Evolutionary conservation across 2,329 filamentous ascomycete genomes (phyloP).

Genomic region (Fusarium pseudograminearum): DNA sequence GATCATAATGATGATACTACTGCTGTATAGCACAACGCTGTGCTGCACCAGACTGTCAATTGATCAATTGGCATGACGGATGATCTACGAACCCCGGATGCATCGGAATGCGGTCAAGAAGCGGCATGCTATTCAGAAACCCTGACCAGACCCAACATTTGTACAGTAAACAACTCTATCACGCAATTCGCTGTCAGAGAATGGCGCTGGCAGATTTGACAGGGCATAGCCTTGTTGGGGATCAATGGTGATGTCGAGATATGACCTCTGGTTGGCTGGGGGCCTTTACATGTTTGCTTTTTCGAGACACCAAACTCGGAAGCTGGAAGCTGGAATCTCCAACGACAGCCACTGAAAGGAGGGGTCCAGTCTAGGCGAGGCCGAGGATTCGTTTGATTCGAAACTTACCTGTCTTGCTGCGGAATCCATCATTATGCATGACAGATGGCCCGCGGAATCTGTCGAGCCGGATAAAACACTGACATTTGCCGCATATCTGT

Average conservation of each 20-base stretch:
- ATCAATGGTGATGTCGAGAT: constrained; percentile 26
- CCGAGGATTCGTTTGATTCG: constrained; percentile 19
- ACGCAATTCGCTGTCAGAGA: constrained; percentile 27
- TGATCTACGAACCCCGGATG: constrained; percentile 22
- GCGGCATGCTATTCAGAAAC: constrained; percentile 15
- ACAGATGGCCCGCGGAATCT: constrained; percentile 2
- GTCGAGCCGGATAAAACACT: constrained; percentile 7
- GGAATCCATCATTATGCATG: not conserved
- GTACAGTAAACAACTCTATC: constrained; percentile 17
- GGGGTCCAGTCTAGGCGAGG: constrained; percentile 26
- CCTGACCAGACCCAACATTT: constrained; percentile 8
- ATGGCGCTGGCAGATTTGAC: constrained; percentile 32
- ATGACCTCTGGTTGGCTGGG: constrained; percentile 36
- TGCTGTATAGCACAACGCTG: not conserved
- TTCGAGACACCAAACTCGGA: constrained; percentile 36
- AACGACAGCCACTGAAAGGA: constrained; percentile 27
- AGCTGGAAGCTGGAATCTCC: constrained; percentile 40
- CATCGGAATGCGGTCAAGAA: constrained; percentile 24
- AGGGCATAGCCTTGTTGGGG: constrained; percentile 40
- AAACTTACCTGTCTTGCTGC: constrained; percentile 10
- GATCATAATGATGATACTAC: not conserved
- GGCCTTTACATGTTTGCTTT: constrained; percentile 44
- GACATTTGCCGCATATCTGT: constrained; percentile 3
- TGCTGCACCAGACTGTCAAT: not conserved
- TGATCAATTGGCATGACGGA: not conserved